Evolutionary conservation across 2,329 filamentous ascomycete genomes (phyloP).

Genomic region (Trichoderma cornu-damae): DNA sequence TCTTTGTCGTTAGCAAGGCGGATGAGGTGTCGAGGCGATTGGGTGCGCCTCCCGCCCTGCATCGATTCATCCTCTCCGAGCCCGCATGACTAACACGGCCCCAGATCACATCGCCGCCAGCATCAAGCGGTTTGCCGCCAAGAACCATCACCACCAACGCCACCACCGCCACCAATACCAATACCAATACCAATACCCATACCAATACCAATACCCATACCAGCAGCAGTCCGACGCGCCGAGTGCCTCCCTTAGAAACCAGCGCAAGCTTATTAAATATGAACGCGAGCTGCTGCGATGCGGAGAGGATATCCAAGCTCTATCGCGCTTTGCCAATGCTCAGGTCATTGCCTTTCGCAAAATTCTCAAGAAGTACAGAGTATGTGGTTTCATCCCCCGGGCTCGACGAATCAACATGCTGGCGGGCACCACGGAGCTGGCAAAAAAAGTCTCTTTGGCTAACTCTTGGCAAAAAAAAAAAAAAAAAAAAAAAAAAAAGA

Average conservation of each 20-base stretch:
- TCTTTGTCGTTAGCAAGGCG: constrained; percentile 75
- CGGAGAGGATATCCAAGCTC: constrained; percentile 64
- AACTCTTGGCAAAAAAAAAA: neutral
- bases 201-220: too few relatives aligned
- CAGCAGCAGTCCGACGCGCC: constrained; percentile 28
- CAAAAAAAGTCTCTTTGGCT: neutral
- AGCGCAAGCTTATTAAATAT: constrained; percentile 50
- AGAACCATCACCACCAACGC: constrained; percentile 35
- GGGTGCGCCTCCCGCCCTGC: constrained; percentile 39
- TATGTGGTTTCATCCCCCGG: too few relatives aligned
- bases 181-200: too few relatives aligned
- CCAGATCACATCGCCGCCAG: constrained; percentile 46
- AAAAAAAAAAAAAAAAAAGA: too few relatives aligned
- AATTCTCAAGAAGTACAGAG: constrained; percentile 77
- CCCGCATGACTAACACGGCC: neutral
- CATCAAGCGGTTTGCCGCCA: constrained; percentile 44
- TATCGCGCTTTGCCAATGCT: constrained; percentile 67
- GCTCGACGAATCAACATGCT: too few relatives aligned
- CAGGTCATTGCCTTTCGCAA: constrained; percentile 76
- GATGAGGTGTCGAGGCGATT: constrained; percentile 70
- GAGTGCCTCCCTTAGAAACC: constrained; percentile 40
- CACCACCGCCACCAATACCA: too few relatives aligned
- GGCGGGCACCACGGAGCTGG: too few relatives aligned
- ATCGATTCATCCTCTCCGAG: neutral
- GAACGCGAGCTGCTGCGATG: constrained; percentile 51